Evolutionary conservation across 106 monocot genomes (phyloP), one percentile per base, ranked within the genome.

Genomic region (Vanilla planifolia): DNA sequence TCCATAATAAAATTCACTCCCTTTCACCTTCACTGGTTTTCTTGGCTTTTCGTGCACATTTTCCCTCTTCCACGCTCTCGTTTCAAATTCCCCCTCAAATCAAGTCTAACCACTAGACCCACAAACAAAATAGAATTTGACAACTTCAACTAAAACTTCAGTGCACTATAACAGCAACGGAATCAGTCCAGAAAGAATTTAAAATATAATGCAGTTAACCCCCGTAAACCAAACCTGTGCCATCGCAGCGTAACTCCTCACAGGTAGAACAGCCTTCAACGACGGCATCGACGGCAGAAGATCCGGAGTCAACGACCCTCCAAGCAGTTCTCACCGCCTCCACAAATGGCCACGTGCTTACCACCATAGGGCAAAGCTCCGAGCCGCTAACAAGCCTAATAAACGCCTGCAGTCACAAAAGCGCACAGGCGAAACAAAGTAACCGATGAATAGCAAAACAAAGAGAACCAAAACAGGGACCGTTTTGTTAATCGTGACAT

Each of bases 151-250:
- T 50, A 21, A 50, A 50, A 10, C 11, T 50, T 21, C 4, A 50
- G 50, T 1, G 22, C 50, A 24, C 50, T 24, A n/a, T n/a, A n/a
- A n/a, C n/a, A n/a, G n/a, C n/a, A n/a, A n/a, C n/a, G n/a, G n/a
- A n/a, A n/a, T n/a, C n/a, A n/a, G n/a, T n/a, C n/a, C n/a, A n/a
- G n/a, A n/a, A n/a, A n/a, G n/a, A n/a, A n/a, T n/a, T n/a, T n/a
- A n/a, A n/a, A n/a, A n/a, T n/a, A n/a, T n/a, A n/a, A n/a, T n/a
- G 10, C 37, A 37, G 37, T 37, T 37, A n/a, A n/a, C n/a, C n/a
- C n/a, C n/a, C n/a, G n/a, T n/a, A n/a, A n/a, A n/a, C n/a, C 53
- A n/a, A 53, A 95, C 94, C 94, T 75, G 94, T 95, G 29, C 94
- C 94, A 44, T 95, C 94, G 22, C 94, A 95, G 25, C 89, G 74